Conservation (phyloP, 768 basidiomycete species). For the Pleurotus tuber-regium region DNA sequence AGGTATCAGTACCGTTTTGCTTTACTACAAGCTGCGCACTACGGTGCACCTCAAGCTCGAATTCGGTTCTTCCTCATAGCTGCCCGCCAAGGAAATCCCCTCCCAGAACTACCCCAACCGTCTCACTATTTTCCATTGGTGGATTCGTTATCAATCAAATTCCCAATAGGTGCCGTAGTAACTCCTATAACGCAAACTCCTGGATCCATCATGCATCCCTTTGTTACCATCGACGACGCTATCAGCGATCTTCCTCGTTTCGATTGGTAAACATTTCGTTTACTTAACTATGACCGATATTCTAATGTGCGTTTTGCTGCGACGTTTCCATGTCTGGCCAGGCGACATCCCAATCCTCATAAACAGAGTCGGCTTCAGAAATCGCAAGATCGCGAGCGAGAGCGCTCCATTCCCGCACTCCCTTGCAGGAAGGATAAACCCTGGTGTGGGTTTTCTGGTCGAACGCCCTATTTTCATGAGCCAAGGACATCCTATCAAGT, state of each 20-base stretch:
- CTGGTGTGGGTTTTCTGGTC: slow-evolving; percentile 35
- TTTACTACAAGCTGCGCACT: slow-evolving; percentile 52
- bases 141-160: slow-evolving; percentile 48
- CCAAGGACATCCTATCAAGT: slow-evolving; percentile 45
- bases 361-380: slow-evolving; percentile 13
- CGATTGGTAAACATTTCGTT: slow-evolving; percentile 55
- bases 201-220: slow-evolving; percentile 55
- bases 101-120: slow-evolving; percentile 54
- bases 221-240: slow-evolving; percentile 67
- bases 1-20: slow-evolving; percentile 55
- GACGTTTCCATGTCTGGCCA: slow-evolving; percentile 9
- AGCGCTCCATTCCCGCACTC: slow-evolving; percentile 38
- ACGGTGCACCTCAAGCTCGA: slow-evolving; percentile 55
- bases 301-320: not conserved
- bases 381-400: no score
- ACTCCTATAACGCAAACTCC: slow-evolving; percentile 40
- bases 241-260: slow-evolving; percentile 71
- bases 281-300: not conserved
- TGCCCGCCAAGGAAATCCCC: slow-evolving; percentile 34
- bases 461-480: slow-evolving; percentile 28
- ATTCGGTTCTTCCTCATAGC: slow-evolving; percentile 54
- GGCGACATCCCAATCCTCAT: slow-evolving; percentile 34
- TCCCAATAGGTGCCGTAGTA: slow-evolving; percentile 39
- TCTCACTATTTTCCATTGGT: slow-evolving; percentile 48
- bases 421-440: slow-evolving; percentile 28